Percentiles rank a stretch among this genome's conserved stretches.
Evolutionary conservation across 129 eudicot genomes (phyloP).

Genomic region (Escallonia herrerae): DNA sequence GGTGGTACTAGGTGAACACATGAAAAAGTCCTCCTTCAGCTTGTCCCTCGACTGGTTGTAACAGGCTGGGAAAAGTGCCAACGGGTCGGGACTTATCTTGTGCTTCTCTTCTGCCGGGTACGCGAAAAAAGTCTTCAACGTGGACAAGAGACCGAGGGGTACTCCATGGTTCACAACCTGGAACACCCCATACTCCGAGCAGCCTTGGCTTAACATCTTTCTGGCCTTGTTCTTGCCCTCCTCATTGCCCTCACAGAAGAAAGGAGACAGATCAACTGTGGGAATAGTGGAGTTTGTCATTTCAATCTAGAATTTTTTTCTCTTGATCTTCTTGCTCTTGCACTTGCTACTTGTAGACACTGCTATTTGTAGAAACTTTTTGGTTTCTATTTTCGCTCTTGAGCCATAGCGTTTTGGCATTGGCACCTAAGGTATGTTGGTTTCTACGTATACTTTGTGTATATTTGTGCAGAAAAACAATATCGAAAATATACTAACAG

Average conservation of each 20-base stretch:
- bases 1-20: slow-evolving; percentile 27
- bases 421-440: no score
- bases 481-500: no score
- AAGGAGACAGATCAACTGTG: slow-evolving; percentile 45
- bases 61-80: slow-evolving; percentile 37
- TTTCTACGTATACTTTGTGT: no score
- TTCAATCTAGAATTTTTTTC: no score
- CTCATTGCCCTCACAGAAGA: slow-evolving; percentile 29
- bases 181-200: slow-evolving; percentile 41
- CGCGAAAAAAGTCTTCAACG: slow-evolving; percentile 35
- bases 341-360: no score
- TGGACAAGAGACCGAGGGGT: slow-evolving; percentile 36
- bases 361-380: no score
- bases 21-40: slow-evolving; percentile 30
- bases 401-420: no score
- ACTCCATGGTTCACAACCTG: slow-evolving; percentile 58
- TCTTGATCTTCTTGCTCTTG: no score
- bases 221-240: slow-evolving; percentile 29
- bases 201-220: slow-evolving; percentile 30
- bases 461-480: no score
- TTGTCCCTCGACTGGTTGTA: slow-evolving; percentile 39
- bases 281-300: slow-evolving; percentile 29
- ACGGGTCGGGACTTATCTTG: slow-evolving; percentile 21
- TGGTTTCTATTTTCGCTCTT: no score
- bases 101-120: slow-evolving; percentile 35